Evolutionary conservation across 163 green algal genomes (phyloP).

Genomic region (Smithsoniella earleae): DNA sequence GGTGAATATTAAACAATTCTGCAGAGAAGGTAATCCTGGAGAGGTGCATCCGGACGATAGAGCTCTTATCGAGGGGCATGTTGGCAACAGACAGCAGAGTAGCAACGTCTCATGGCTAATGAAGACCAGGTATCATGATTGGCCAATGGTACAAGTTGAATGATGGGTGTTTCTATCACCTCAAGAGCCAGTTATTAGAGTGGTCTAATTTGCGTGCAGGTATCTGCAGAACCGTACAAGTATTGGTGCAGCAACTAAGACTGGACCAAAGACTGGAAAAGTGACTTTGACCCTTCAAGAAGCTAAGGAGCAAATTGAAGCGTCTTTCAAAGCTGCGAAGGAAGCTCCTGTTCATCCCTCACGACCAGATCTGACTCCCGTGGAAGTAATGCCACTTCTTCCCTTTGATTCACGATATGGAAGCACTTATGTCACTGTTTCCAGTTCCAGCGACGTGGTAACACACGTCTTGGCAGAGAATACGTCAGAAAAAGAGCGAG

Average conservation of each 20-base stretch:
- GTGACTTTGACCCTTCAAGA: background rate
- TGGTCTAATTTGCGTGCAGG: too few relatives aligned
- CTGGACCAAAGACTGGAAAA: too few relatives aligned
- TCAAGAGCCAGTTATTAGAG: too few relatives aligned
- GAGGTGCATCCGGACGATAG: constrained; percentile 21
- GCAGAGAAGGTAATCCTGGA: background rate
- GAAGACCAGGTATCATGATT: constrained; percentile 23
- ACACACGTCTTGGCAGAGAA: constrained; percentile 10
- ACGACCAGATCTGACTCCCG: background rate
- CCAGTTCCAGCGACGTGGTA: constrained; percentile 10
- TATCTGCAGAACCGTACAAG: too few relatives aligned
- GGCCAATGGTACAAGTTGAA: too few relatives aligned
- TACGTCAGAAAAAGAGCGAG: constrained; percentile 14
- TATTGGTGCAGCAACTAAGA: too few relatives aligned
- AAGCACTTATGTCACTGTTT: background rate
- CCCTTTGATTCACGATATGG: background rate
- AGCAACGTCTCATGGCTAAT: constrained; percentile 16
- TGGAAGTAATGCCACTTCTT: constrained; percentile 8
- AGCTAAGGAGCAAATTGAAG: constrained; percentile 27
- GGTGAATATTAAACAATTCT: background rate
- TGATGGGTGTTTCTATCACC: too few relatives aligned
- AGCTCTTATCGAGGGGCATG: background rate
- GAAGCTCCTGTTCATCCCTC: constrained; percentile 6
- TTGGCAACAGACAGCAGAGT: background rate
- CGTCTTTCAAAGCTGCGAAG: constrained; percentile 5